Conservation (phyloP, 75 land plant species). For the Pinus albicaulis region DNA sequence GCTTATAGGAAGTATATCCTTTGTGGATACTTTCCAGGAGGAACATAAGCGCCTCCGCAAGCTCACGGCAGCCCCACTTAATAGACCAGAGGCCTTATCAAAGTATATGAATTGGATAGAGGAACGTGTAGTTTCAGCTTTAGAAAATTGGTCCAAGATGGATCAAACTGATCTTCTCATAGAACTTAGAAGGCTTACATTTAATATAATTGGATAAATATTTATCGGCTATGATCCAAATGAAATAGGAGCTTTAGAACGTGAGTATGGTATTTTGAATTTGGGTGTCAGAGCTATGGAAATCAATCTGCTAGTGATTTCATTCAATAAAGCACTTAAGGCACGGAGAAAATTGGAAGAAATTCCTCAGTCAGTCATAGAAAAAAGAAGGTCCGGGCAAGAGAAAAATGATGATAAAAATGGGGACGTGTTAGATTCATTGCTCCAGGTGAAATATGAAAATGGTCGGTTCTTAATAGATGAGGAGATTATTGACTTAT, state of each 20-base stretch:
- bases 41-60: conserved; percentile 69
- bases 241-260: conserved; percentile 34
- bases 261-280: conserved; percentile 48
- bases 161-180: conserved; percentile 61
- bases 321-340: conserved; percentile 71
- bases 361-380: conserved; percentile 44
- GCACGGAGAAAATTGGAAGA: conserved; percentile 50
- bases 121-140: conserved; percentile 16
- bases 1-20: conserved; percentile 62
- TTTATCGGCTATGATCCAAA: conserved; percentile 55
- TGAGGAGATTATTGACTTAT: conserved; percentile 62
- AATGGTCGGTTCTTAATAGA: conserved; percentile 48
- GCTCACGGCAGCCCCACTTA: conserved; percentile 57
- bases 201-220: conserved; percentile 60
- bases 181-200: conserved; percentile 56
- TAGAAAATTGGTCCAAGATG: conserved; percentile 51
- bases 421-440: conserved; percentile 52
- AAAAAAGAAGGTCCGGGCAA: conserved; percentile 25
- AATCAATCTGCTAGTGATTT: conserved; percentile 68
- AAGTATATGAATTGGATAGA: conserved; percentile 53
- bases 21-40: conserved; percentile 33
- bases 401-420: conserved; percentile 7
- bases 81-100: conserved; percentile 56
- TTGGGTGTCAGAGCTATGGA: conserved; percentile 78
- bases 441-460: conserved; percentile 54